Conservation (phyloP, 768 basidiomycete genomes). For the Agaricus blazei region DNA sequence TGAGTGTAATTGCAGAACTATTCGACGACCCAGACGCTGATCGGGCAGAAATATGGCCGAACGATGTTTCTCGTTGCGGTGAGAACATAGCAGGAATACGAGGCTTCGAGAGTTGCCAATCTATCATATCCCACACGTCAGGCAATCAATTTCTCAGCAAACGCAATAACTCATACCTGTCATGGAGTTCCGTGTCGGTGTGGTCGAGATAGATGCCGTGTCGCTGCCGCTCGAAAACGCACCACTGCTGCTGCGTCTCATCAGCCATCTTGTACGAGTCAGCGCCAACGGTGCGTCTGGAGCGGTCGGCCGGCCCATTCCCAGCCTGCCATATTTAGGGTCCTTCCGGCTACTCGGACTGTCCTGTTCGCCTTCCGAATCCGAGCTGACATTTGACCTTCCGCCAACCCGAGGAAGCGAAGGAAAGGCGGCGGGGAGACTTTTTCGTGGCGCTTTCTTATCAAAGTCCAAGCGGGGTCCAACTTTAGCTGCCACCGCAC, state of each 20-base stretch:
- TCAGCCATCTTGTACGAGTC: conserved; percentile 52
- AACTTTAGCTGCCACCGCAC: conserved; percentile 68
- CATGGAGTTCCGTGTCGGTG: conserved; percentile 57
- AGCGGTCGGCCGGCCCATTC: conserved; percentile 54
- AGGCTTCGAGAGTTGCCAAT: conserved; percentile 52
- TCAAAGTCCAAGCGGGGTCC: conserved; percentile 45
- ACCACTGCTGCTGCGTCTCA: conserved; percentile 77
- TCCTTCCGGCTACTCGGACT: conserved; percentile 56
- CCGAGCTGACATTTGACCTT: conserved; percentile 35
- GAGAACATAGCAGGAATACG: conserved; percentile 35
- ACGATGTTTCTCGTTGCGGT: conserved; percentile 1
- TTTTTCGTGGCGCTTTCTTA: conserved; percentile 57
- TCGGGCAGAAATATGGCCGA: conserved; percentile 24
- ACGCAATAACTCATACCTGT: conserved; percentile 30
- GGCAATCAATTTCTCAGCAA: conserved; percentile 1
- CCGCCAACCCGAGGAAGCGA: conserved; percentile 26
- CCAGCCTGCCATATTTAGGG: conserved; percentile 54
- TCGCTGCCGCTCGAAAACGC: conserved; percentile 78
- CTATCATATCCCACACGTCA: conserved; percentile 25
- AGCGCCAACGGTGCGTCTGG: conserved; percentile 27
- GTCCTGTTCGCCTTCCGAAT: conserved; percentile 61
- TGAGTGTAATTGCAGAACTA: conserved; percentile 40
- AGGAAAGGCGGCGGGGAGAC: conserved; percentile 70
- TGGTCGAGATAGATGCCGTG: conserved; percentile 46
- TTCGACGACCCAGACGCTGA: conserved; percentile 58